Percentiles rank a stretch among this genome's conserved stretches.
These are phyloP conservation scores for Pelargonium hybrid DNA, from an alignment of 441 rosid genomes.

Conservation along the genomic window DNA sequence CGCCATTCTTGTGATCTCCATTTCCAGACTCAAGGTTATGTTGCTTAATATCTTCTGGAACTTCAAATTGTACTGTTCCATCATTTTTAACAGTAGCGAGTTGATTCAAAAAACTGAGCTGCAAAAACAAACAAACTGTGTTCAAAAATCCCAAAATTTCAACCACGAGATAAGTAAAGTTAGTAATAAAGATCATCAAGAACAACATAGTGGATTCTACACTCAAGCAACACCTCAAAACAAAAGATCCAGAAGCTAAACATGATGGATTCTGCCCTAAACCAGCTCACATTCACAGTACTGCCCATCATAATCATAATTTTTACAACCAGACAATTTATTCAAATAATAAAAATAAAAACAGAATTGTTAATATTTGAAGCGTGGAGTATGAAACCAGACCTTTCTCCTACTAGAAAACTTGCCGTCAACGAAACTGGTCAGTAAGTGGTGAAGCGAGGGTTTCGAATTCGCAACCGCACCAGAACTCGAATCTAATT, in stretches of 20 bases:
- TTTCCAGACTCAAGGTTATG: conserved; percentile 28
- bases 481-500: conserved; percentile 17
- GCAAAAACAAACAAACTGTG: conserved; percentile 29
- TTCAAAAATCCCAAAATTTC: not conserved
- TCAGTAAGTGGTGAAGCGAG: conserved; percentile 17
- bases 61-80: conserved; percentile 86
- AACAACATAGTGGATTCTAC: too few species aligned
- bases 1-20: conserved; percentile 28
- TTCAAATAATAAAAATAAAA: not conserved
- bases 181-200: not conserved
- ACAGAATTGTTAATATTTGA: not conserved
- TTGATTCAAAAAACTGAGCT: conserved; percentile 72
- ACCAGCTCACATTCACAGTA: not conserved
- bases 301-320: too few species aligned
- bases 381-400: not conserved
- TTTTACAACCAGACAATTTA: not conserved
- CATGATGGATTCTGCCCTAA: not conserved
- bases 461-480: conserved; percentile 12
- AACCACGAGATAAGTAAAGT: not conserved
- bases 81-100: conserved; percentile 93
- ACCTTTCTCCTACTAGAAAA: conserved; percentile 43
- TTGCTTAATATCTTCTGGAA: conserved; percentile 61
- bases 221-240: too few species aligned
- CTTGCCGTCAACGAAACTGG: conserved; percentile 34
- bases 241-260: too few species aligned